Percentiles rank a stretch among this genome's conserved stretches.
These are phyloP conservation scores for Aspergillus bombycis DNA, from an alignment of 2,329 filamentous ascomycete genomes.

Conservation along the genomic window DNA sequence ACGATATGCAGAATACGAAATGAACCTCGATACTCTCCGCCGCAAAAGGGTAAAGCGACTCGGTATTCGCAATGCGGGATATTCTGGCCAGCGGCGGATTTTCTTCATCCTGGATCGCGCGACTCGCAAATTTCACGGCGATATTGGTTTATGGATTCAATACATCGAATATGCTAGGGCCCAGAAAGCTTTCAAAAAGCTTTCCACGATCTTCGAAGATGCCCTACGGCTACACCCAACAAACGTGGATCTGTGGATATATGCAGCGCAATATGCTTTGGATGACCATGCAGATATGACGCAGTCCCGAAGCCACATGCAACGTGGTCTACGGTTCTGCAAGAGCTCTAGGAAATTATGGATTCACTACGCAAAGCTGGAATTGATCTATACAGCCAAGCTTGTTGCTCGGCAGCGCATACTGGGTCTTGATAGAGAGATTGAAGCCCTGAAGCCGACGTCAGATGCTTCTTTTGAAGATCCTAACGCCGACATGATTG, in stretches of 20 bases:
- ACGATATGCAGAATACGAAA: conserved; percentile 75
- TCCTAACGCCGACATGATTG: conserved; percentile 59
- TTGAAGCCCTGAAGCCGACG: conserved; percentile 44
- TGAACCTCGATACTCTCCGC: conserved; percentile 71
- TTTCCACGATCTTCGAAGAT: conserved; percentile 63
- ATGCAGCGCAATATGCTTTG: conserved; percentile 75
- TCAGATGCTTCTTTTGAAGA: conserved; percentile 43
- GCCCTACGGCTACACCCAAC: conserved; percentile 84
- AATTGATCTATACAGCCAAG: conserved; percentile 89
- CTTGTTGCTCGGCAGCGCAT: conserved; percentile 74
- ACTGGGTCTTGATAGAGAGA: conserved; percentile 59
- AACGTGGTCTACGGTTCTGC: conserved; percentile 88
- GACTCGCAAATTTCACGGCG: conserved; percentile 80
- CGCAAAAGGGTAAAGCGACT: conserved; percentile 81
- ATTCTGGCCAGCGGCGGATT: conserved; percentile 78
- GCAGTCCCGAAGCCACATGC: conserved; percentile 80
- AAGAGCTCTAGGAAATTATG: conserved; percentile 73
- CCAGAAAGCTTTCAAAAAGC: conserved; percentile 64
- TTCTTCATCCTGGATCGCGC: conserved; percentile 88
- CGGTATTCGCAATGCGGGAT: conserved; percentile 71
- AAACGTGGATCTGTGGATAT: conserved; percentile 81
- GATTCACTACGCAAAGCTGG: conserved; percentile 86
- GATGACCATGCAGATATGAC: conserved; percentile 85
- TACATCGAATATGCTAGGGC: conserved; percentile 81
- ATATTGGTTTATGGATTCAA: conserved; percentile 81